These are phyloP conservation scores for Cryphonectria radicalis DNA, from an alignment of 2,329 filamentous ascomycete species.

Conservation along the genomic window DNA sequence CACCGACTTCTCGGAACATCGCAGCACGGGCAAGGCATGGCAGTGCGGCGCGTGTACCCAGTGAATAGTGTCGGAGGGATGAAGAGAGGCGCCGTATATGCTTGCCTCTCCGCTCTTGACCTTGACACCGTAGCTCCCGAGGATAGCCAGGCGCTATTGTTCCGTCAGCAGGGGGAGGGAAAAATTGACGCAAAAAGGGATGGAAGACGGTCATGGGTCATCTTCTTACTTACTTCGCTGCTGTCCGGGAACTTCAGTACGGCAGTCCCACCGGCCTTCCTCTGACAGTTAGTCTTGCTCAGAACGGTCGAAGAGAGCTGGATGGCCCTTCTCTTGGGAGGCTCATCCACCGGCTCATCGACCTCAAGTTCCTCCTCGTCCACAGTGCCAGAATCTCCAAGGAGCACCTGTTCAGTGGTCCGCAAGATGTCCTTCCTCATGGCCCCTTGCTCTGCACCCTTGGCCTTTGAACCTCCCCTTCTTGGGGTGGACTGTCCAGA, in stretches of 20 bases:
- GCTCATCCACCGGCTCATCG: conserved; percentile 32
- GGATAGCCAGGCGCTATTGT: conserved; percentile 60
- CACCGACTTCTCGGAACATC: conserved; percentile 52
- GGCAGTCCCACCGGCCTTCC: conserved; percentile 44
- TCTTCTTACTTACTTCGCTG: conserved; percentile 47
- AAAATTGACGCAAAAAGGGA: neutral
- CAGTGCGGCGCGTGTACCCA: conserved; percentile 71
- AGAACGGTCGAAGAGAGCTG: conserved; percentile 53
- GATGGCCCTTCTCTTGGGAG: conserved; percentile 30
- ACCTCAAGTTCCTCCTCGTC: conserved; percentile 28
- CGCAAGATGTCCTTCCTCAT: conserved; percentile 4
- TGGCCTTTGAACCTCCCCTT: neutral
- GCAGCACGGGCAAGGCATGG: conserved; percentile 70
- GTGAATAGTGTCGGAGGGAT: conserved; percentile 48
- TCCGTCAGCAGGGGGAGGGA: conserved; percentile 26
- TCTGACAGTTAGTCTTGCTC: conserved; percentile 48
- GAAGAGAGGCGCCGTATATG: conserved; percentile 67
- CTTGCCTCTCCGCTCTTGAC: conserved; percentile 66
- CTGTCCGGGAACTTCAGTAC: conserved; percentile 49
- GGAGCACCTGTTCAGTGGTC: conserved; percentile 21
- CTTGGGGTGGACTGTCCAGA: neutral
- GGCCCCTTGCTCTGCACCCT: neutral
- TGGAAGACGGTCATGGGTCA: neutral
- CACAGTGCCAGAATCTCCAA: conserved; percentile 23
- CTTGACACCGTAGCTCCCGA: conserved; percentile 71